A percentile compares a stretch with the other conserved stretches of the same genome.
phyloP scores from a whole-genome alignment of 768 basidiomycete genomes.

The Trametes villosa region DNA sequence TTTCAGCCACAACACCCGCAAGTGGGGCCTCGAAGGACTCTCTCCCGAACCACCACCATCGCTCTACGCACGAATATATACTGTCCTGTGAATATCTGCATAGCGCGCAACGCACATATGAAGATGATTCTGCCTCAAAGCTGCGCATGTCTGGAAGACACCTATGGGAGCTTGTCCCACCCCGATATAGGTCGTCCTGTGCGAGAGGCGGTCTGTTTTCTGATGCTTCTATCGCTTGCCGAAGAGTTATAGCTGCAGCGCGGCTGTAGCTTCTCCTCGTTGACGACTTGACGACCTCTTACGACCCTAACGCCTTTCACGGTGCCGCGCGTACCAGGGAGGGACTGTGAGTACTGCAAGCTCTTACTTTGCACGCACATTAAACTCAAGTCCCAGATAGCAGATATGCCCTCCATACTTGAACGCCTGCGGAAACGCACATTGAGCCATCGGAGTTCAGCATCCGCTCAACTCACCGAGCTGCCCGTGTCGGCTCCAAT shows the following conservation, averaged over 20 bases:
- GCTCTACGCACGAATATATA: too few species aligned
- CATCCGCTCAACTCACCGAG: neutral
- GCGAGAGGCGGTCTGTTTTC: conserved; percentile 10
- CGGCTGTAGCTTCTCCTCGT: neutral
- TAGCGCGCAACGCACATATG: too few species aligned
- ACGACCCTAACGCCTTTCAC: neutral
- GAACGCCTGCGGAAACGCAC: conserved; percentile 31
- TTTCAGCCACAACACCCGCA: too few species aligned
- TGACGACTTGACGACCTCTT: neutral
- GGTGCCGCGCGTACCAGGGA: neutral
- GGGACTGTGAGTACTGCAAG: neutral
- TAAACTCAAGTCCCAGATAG: neutral
- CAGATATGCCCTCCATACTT: conserved; percentile 31
- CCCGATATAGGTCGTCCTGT: conserved; percentile 23
- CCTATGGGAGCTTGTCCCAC: neutral
- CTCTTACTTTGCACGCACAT: neutral
- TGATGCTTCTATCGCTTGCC: conserved; percentile 12
- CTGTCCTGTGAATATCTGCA: too few species aligned
- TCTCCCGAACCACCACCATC: too few species aligned
- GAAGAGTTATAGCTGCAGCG: neutral
- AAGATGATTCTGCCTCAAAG: too few species aligned
- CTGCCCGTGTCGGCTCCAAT: neutral
- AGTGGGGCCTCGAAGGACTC: too few species aligned
- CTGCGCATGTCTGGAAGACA: too few species aligned
- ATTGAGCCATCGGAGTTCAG: conserved; percentile 19